Evolutionary conservation across 192 early-diverging fungal species (phyloP), one percentile per base, ranked within the genome.

Genomic region (Coemansia nantahalensis): DNA sequence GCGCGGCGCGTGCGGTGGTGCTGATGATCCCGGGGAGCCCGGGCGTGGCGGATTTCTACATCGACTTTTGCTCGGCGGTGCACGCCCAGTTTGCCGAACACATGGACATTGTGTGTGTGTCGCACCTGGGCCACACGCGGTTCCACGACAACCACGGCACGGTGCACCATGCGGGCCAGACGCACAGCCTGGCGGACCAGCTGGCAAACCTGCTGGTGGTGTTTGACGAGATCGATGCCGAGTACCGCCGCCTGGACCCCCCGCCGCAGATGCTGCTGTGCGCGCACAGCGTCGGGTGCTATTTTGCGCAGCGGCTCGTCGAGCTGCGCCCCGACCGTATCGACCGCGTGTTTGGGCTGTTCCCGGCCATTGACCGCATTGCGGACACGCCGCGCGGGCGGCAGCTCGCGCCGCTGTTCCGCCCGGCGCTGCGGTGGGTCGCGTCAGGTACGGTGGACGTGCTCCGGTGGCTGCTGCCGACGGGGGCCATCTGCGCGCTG

Each of bases 21-120:
- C 68, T 87, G 36, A 55, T 85, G 41, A 68, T 85, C 33, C 78
- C 82, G 36, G 90, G 90, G 0, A 91, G 90, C 77, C 90, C 89
- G 5, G 92, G 92, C 3, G 45, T 90, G 30, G 77, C 87, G 21
- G 86, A 92, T 42, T 90, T 90, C 56, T 94, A 94, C 55, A 80
- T 73, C 17, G 65, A 67, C n/a, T 94, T 92, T 56, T 80, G 86
- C 48, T 51, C 80, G 17, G 55, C 61, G 0, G 68, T 86, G 42
- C 82, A 85, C 55, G 54, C 72, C 10, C 39, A 70, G 33, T 68
- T 70, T 36, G 40, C 59, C 23, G 59, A 58, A 19, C 60, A 54
- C 19, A 50, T 89, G 30, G 86, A 89, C 35, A 83, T 89, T 13
- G 54, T 82, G 48, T 85, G 82, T 45, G 82, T 62, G 9, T 76